Base-by-base conservation (phyloP, 1,284 basidiomycete genomes). In the Ceratobasidium sp. region DNA sequence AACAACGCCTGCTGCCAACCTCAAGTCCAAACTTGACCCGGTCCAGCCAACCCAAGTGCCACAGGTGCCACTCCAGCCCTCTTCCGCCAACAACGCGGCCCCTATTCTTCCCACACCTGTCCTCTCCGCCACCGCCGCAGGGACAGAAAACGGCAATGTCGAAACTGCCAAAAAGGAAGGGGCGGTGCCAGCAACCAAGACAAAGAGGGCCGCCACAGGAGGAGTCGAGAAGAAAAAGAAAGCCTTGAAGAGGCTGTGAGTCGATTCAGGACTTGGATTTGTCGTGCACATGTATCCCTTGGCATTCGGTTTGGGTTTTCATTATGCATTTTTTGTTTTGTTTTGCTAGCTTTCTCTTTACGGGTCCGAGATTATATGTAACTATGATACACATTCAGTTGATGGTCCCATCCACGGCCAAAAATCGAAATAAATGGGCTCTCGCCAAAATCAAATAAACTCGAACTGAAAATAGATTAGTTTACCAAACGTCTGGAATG, bases 181-280 rank as follows among this genome's bases (percentile, higher is more conserved):
- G 2, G 84, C 81, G 0, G 79, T 81, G 9, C 84, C 83, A 0
- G 86, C 86, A 21, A 72, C 74, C 39, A 74, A 74, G 60, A 73
- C 72, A 14, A 74, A 72, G 23, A 34, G 67, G 30, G 74, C 53
- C 26, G 60, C 73, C 0, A 70, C 52, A 2, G 6, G 87, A 85
- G 12, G 74, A 34, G 72, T 71, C 1, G 91, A 92, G 81, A 93
- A 92, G 82, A 85, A 91, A 79, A 93, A 93, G 85, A 93, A 92
- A 83, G 92, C 91, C 12, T 80, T 93, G 77, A 93, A 91, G 81
- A 84, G 92, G 75, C 81, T 93, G 79, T 93, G 60, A 72, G 53
- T 32, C 28, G n/a, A 10, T 41, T 46, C 9, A 10, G 32, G n/a
- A 21, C n/a, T 43, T 39, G 9, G 59, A 26, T 39, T 61, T 45